A percentile compares a stretch with the other conserved stretches of the same genome.
Evolutionary conservation across 331 rosid genomes (phyloP).

Genomic region (Telfairia occidentalis): DNA sequence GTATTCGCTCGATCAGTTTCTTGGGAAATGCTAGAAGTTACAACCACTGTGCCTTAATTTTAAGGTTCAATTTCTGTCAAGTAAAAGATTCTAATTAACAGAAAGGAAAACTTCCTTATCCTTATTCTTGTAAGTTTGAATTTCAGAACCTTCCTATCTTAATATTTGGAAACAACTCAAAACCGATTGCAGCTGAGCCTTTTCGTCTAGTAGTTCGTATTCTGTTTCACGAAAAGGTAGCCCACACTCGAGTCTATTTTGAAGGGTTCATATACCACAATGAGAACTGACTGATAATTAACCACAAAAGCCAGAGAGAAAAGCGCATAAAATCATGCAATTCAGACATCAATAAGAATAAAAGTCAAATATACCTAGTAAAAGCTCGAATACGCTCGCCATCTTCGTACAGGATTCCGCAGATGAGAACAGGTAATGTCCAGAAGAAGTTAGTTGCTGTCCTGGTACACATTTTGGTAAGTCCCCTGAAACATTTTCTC

Average conservation of each 20-base stretch:
- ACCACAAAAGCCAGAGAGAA: not conserved
- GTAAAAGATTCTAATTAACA: not conserved
- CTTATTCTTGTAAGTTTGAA: not conserved
- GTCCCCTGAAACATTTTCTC: constrained; percentile 63
- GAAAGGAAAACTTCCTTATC: not conserved
- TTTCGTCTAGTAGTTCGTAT: not conserved
- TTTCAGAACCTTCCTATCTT: not conserved
- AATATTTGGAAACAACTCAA: not conserved
- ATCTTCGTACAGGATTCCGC: constrained; percentile 66
- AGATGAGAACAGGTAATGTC: constrained; percentile 65
- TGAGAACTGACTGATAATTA: not conserved
- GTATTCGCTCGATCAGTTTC: not conserved
- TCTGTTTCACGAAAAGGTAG: not conserved
- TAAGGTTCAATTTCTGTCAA: not conserved
- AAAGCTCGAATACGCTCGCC: constrained; percentile 58
- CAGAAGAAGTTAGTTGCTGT: constrained; percentile 69
- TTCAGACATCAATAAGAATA: not conserved
- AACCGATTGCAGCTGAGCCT: not conserved
- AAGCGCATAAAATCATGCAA: not conserved
- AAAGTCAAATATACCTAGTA: constrained; percentile 44
- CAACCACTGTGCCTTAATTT: not conserved
- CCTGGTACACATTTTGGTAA: constrained; percentile 56
- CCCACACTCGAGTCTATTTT: not conserved
- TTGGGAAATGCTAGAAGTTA: not conserved
- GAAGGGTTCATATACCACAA: not conserved